phyloP scores from a whole-genome alignment of 106 monocot species.

The Narthecium ossifragum region DNA sequence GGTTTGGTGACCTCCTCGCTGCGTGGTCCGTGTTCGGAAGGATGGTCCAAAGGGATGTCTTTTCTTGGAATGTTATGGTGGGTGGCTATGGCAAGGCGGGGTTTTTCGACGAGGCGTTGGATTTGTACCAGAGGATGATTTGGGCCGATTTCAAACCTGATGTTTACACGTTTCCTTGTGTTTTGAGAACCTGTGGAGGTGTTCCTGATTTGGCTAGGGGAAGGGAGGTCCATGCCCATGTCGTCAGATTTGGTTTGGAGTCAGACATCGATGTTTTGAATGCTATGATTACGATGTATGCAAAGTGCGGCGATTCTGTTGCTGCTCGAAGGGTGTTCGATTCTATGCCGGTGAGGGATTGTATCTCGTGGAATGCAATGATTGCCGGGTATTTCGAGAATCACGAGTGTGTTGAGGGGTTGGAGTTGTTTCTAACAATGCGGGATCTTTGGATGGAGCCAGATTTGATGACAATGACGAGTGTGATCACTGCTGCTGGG shows the following conservation, averaged over 20 bases:
- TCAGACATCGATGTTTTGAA: slow-evolving; percentile 64
- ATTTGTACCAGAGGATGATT: slow-evolving; percentile 66
- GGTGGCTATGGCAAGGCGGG: slow-evolving; percentile 68
- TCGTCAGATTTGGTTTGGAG: slow-evolving; percentile 49
- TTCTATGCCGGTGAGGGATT: slow-evolving; percentile 39
- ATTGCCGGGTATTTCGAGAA: slow-evolving; percentile 84
- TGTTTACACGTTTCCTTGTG: slow-evolving; percentile 75
- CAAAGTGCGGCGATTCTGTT: slow-evolving; percentile 46
- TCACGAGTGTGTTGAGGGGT: slow-evolving; percentile 29
- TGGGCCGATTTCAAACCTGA: slow-evolving; percentile 65
- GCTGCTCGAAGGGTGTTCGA: slow-evolving; percentile 61
- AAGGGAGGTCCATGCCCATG: slow-evolving; percentile 68
- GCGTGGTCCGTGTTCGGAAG: slow-evolving; percentile 72
- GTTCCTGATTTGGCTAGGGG: slow-evolving; percentile 43
- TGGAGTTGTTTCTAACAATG: slow-evolving; percentile 62
- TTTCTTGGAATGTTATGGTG: slow-evolving; percentile 86
- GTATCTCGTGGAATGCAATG: slow-evolving; percentile 93
- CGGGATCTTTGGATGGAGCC: slow-evolving; percentile 42
- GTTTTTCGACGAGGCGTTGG: slow-evolving; percentile 61
- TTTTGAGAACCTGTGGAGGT: slow-evolving; percentile 65
- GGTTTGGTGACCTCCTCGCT: slow-evolving; percentile 35
- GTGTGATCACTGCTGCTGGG: slow-evolving; percentile 56
- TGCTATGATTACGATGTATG: slow-evolving; percentile 82
- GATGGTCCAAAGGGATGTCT: slow-evolving; percentile 72
- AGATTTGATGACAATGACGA: slow-evolving; percentile 78